phyloP scores from a whole-genome alignment of 2,329 filamentous ascomycete genomes.

The Xylariales sp. region DNA sequence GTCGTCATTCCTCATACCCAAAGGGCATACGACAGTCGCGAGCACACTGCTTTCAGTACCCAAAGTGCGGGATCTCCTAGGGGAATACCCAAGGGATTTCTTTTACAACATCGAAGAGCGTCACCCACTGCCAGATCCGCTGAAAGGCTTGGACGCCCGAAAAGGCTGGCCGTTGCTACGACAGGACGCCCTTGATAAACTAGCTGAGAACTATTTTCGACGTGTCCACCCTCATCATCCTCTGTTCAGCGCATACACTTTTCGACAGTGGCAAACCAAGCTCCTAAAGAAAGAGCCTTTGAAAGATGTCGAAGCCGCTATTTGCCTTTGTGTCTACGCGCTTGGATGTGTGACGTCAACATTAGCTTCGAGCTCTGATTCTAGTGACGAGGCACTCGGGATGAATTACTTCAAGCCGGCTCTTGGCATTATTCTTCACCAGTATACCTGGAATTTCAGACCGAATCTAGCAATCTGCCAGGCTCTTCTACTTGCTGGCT shows the following conservation, averaged over 20 bases:
- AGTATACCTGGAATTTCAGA: conserved; percentile 28
- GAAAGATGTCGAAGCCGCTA: conserved; percentile 25
- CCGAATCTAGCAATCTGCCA: conserved; percentile 27
- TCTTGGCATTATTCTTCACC: conserved; percentile 28
- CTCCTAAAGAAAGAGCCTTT: conserved; percentile 21
- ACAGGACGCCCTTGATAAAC: conserved; percentile 18
- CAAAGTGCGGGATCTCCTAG: conserved; percentile 26
- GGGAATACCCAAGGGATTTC: conserved; percentile 27
- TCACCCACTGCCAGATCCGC: conserved; percentile 24
- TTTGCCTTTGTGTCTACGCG: conserved; percentile 32
- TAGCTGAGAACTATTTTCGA: conserved; percentile 29
- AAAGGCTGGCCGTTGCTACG: conserved; percentile 25
- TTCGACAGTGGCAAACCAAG: conserved; percentile 23
- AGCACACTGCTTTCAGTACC: conserved; percentile 30
- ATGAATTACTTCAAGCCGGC: conserved; percentile 31
- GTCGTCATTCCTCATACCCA: conserved; percentile 32
- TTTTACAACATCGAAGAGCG: conserved; percentile 31
- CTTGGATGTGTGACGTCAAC: conserved; percentile 25
- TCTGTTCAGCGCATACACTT: conserved; percentile 25
- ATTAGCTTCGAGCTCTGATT: conserved; percentile 11
- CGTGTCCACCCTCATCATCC: conserved; percentile 31
- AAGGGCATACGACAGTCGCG: conserved; percentile 28
- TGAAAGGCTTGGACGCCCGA: conserved; percentile 23
- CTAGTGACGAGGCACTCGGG: conserved; percentile 24
- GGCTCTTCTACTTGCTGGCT: conserved; percentile 31